Conservation (phyloP, 208 protist species). For the Leishmania aethiopica region DNA sequence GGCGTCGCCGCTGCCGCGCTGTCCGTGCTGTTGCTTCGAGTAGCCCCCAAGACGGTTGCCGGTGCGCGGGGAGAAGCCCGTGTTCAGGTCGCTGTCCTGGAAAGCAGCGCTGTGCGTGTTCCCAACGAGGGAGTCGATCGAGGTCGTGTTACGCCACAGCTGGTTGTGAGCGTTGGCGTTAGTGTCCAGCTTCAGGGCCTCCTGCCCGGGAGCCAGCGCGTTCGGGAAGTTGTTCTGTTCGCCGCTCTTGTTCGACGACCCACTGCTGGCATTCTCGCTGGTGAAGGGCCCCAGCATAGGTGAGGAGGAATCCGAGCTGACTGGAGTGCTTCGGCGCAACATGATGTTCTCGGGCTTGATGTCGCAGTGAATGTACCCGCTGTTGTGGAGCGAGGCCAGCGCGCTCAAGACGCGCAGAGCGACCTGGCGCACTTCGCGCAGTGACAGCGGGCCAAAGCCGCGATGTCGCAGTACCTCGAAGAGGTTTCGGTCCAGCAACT, state of each 20-base stretch:
- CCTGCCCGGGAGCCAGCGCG: conserved; percentile 18
- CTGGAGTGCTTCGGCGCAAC: conserved; percentile 41
- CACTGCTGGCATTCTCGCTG: conserved; percentile 20
- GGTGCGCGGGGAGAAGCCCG: conserved; percentile 13
- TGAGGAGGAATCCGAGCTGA: conserved; percentile 15
- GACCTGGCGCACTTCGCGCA: conserved; percentile 61
- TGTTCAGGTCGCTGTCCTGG: conserved; percentile 24
- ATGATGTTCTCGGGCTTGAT: conserved; percentile 97
- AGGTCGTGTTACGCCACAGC: conserved; percentile 28
- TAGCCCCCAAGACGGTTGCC: neutral
- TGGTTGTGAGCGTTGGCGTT: conserved; percentile 31
- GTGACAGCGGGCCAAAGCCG: conserved; percentile 56
- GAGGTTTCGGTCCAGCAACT: conserved; percentile 77
- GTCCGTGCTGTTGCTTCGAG: neutral
- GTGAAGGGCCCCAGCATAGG: conserved; percentile 11
- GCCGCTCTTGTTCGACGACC: conserved; percentile 30
- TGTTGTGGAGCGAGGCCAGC: conserved; percentile 62
- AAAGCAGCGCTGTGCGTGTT: conserved; percentile 9
- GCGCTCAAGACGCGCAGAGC: conserved; percentile 52
- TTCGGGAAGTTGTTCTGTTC: conserved; percentile 25
- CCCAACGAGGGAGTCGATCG: conserved; percentile 18
- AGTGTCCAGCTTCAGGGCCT: conserved; percentile 20
- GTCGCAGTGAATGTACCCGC: conserved; percentile 96
- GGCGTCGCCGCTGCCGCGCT: conserved; percentile 1
- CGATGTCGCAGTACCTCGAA: conserved; percentile 64